Conservation (phyloP, 352 stramenopile species). For the Globisporangium sylvaticum region DNA sequence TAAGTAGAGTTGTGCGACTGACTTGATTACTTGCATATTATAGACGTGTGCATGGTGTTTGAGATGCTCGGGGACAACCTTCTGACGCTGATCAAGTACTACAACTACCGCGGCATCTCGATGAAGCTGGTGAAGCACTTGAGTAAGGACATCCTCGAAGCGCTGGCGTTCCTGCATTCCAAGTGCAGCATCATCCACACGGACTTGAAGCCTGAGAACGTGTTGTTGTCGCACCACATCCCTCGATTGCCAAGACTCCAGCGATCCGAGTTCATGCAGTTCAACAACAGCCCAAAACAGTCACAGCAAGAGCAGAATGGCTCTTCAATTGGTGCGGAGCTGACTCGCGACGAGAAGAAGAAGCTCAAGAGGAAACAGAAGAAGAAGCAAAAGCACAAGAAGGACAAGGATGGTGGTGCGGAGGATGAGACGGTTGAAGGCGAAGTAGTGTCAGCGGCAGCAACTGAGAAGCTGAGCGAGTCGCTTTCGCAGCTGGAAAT, state of each 20-base stretch:
- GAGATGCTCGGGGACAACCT: slow-evolving; percentile 99
- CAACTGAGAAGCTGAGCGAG: not conserved
- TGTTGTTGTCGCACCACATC: slow-evolving; percentile 89
- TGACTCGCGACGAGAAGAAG: slow-evolving; percentile 91
- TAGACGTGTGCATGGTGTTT: slow-evolving; percentile 98
- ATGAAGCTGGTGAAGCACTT: slow-evolving; percentile 94
- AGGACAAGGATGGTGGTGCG: slow-evolving; percentile 47
- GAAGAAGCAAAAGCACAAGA: slow-evolving; percentile 90
- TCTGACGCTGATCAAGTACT: slow-evolving; percentile 98
- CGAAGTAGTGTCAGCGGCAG: slow-evolving; percentile 3
- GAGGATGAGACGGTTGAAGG: slow-evolving; percentile 11
- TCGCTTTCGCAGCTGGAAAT: slow-evolving; percentile 9
- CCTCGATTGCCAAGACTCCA: slow-evolving; percentile 64
- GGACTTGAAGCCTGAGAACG: slow-evolving; percentile 99
- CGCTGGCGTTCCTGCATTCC: slow-evolving; percentile 96
- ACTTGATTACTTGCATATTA: too few species aligned
- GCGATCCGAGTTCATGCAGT: slow-evolving; percentile 48
- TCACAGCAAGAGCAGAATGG: slow-evolving; percentile 33
- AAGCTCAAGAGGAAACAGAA: slow-evolving; percentile 93
- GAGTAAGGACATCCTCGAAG: slow-evolving; percentile 93
- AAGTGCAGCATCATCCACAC: slow-evolving; percentile 99
- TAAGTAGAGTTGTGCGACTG: too few species aligned
- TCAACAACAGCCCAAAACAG: slow-evolving; percentile 36
- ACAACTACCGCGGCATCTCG: slow-evolving; percentile 97
- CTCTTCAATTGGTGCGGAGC: not conserved